Conservation (phyloP, 257 asterid genomes). For the Plantago elongata region DNA sequence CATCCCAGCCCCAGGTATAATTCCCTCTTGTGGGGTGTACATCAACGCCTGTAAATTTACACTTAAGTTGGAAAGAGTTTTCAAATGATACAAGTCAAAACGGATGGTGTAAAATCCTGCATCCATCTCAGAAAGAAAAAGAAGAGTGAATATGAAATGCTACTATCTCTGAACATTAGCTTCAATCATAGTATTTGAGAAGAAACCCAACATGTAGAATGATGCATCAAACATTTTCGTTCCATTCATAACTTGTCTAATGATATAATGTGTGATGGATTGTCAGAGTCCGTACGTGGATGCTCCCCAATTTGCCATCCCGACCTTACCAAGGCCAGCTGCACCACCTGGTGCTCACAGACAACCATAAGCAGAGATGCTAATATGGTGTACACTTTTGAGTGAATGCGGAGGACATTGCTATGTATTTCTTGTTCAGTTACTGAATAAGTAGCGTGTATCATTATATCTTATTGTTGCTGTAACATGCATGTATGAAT, state of each 20-base stretch:
- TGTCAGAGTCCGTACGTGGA: constrained; percentile 94
- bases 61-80: no score
- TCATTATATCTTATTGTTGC: constrained; percentile 19
- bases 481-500: constrained; percentile 22
- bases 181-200: no score
- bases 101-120: no score
- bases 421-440: constrained; percentile 20
- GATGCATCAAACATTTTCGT: no score
- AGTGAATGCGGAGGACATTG: constrained; percentile 21
- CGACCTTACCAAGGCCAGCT: constrained; percentile 76
- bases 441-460: constrained; percentile 21
- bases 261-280: constrained; percentile 3
- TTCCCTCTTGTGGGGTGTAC: background rate
- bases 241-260: no score
- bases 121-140: no score
- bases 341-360: constrained; percentile 92
- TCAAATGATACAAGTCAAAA: no score
- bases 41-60: background rate
- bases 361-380: constrained; percentile 32
- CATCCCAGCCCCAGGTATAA: constrained; percentile 61
- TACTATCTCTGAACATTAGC: no score
- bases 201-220: no score
- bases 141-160: no score
- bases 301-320: constrained; percentile 54
- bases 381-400: background rate